Evolutionary conservation across 2,329 filamentous ascomycete species (phyloP), one percentile per base, ranked within the genome.

Genomic region (Bisporella sp.): DNA sequence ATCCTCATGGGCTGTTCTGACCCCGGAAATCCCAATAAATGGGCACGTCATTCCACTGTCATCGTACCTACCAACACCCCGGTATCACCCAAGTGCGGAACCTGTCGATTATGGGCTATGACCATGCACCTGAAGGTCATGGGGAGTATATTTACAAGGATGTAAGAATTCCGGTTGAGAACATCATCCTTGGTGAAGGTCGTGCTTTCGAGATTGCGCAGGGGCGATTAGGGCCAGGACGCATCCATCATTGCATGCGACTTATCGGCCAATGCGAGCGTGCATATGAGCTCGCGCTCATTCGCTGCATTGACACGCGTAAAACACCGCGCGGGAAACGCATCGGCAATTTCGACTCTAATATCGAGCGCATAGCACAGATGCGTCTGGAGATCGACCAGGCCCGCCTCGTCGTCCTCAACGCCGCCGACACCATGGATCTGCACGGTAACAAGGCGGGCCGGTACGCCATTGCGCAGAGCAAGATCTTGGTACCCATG

Each of bases 241-340:
- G 69, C 41, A 71, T 71, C 47, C 68, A 71, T 49, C 69, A 71
- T 52, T 69, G 67, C 57, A 71, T 71, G 68, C 64, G 69, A 6
- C 53, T 70, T 6, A 68, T 71, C 47, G 69, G 69, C 5, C 68
- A 71, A 54, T 65, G 67, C n/a, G 69, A 71, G 60, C 66, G 69
- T 2, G 69, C 69, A 1, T 70, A 62, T 52, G 69, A 71, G 53
- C 63, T 71, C 7, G 67, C 68, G 3, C 64, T 71, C 12, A 64
- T 69, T 33, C 66, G 66, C 11, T 65, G 61, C 59, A 63, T 65
- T 54, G 65, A 69, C 52, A 56, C 67, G 42, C 53, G 63, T 52
- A 68, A 72, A 57, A 65, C 67, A 58, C 62, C 70, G 41, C 60
- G 68, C 29, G 67, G 69, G 31, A 66, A 70, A 56, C 62, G 67